Base-by-base conservation (phyloP, 345 rosid genomes). In the Eucalyptus shirleyi region DNA sequence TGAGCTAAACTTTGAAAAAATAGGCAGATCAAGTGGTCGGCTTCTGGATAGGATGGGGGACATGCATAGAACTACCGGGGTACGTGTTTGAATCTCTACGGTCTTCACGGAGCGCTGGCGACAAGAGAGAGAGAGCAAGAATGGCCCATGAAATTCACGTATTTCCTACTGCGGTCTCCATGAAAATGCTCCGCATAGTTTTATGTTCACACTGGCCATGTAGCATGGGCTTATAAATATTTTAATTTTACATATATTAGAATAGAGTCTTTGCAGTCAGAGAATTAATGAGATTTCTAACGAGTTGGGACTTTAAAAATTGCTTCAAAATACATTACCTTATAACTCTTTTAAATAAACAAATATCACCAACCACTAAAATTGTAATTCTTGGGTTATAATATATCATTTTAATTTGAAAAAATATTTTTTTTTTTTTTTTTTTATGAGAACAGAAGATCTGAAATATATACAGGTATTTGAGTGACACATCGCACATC, bases 1-100 rank as follows among this genome's bases (percentile, higher is more conserved):
- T 96, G 95, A 96, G 89, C 99, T 94, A 96, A 34, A 93, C 91
- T 91, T 96, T 96, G 96, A 95, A 94, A 94, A 92, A 86, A 42
- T 44, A 81, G 4, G 83, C 83, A 87, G 77, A 34, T 47, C 81
- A 44, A 87, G 77, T 87, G 88, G 72, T 26, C 51, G 88, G 88
- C 55, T 62, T 40, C 83, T 77, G 83, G 83, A 34, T 56, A 18
- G 81, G 37, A 40, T 44, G 86, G 56, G 86, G 44, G 67, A 50
- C 32, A 50, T 23, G 17, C 0, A 34, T 77, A 45, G 88, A 65
- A 87, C 82, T n/a, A 30, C 50, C 9, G 18, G 21, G 88, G 82
- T 77, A 87, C 88, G 89, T 88, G 86, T 72, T 50, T 18, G 42
- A 77, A 77, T 40, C 47, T 37, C 83, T 21, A 77, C 47, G 47